Evolutionary conservation across 495 filamentous ascomycete genomes (phyloP).

Genomic region (Aspergillus avenaceus): DNA sequence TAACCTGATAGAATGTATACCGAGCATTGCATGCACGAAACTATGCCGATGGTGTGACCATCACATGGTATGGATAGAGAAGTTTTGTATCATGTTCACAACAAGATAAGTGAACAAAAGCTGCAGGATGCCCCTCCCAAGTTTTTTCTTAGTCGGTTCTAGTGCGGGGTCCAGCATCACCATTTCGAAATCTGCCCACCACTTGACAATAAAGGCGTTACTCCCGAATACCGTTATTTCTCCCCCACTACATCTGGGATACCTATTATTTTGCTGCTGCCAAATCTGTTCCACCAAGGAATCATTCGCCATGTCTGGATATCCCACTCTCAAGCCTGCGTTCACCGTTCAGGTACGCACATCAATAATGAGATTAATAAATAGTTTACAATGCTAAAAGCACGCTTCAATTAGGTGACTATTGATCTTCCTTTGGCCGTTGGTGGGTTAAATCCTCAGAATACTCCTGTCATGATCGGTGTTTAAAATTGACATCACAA

Average conservation of each 20-base stretch:
- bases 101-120: background rate
- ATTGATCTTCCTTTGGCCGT: slow-evolving; percentile 18
- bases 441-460: slow-evolving; percentile 10
- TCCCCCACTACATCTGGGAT: too few relatives aligned
- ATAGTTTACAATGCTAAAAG: background rate
- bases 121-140: background rate
- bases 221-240: too few relatives aligned
- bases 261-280: too few relatives aligned
- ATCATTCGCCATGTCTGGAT: slow-evolving; percentile 32
- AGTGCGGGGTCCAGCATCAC: background rate
- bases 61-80: background rate
- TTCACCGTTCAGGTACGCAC: slow-evolving; percentile 37
- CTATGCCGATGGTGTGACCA: background rate
- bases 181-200: background rate
- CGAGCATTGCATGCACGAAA: background rate
- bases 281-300: background rate
- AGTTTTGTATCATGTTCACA: background rate
- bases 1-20: too few relatives aligned
- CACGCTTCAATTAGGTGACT: slow-evolving; percentile 9
- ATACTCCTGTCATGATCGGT: too few relatives aligned
- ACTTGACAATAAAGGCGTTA: background rate
- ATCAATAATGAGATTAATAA: background rate
- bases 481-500: too few relatives aligned
- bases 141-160: background rate
- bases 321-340: slow-evolving; percentile 39